Percentiles rank a stretch among this genome's conserved stretches.
Conservation (phyloP, 228 moss, liverwort and hornwort genomes). For the Sphagnum magellanicum region DNA sequence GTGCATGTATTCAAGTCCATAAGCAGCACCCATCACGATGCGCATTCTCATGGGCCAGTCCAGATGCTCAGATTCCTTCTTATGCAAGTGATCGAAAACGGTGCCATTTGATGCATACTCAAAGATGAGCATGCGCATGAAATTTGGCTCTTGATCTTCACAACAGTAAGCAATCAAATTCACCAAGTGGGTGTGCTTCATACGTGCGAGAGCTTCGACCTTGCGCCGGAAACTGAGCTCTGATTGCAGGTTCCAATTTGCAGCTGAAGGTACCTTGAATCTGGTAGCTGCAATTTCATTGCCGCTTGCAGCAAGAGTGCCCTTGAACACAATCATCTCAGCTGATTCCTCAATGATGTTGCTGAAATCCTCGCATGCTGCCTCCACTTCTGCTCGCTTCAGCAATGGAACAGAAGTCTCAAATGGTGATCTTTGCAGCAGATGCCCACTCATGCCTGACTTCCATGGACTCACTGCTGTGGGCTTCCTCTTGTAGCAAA, state of each 20-base stretch:
- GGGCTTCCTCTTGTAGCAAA: slow-evolving; percentile 62
- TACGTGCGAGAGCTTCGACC: slow-evolving; percentile 83
- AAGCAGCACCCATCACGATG: slow-evolving; percentile 76
- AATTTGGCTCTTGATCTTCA: slow-evolving; percentile 68
- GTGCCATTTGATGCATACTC: slow-evolving; percentile 97
- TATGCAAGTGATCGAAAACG: slow-evolving; percentile 72
- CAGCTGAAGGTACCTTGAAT: slow-evolving; percentile 42
- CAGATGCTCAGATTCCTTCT: slow-evolving; percentile 90
- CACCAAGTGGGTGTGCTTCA: slow-evolving; percentile 81
- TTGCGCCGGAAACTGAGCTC: slow-evolving; percentile 84
- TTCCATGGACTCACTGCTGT: slow-evolving; percentile 91
- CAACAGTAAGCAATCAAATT: slow-evolving; percentile 82
- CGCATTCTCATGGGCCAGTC: slow-evolving; percentile 94
- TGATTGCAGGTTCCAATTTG: slow-evolving; percentile 61
- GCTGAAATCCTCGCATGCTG: slow-evolving; percentile 95
- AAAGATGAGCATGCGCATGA: slow-evolving; percentile 83
- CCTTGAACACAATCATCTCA: slow-evolving; percentile 85
- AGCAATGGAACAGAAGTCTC: slow-evolving; percentile 73
- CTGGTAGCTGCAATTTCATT: slow-evolving; percentile 86
- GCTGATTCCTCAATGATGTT: slow-evolving; percentile 79
- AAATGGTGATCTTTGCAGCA: slow-evolving; percentile 59
- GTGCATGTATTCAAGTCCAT: slow-evolving; percentile 86
- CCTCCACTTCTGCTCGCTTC: slow-evolving; percentile 69
- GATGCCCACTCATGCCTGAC: slow-evolving; percentile 84
- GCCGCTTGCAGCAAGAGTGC: slow-evolving; percentile 62